Evolutionary conservation across 129 eudicot species (phyloP), one percentile per base, ranked within the genome.

Genomic region (Centella asiatica): DNA sequence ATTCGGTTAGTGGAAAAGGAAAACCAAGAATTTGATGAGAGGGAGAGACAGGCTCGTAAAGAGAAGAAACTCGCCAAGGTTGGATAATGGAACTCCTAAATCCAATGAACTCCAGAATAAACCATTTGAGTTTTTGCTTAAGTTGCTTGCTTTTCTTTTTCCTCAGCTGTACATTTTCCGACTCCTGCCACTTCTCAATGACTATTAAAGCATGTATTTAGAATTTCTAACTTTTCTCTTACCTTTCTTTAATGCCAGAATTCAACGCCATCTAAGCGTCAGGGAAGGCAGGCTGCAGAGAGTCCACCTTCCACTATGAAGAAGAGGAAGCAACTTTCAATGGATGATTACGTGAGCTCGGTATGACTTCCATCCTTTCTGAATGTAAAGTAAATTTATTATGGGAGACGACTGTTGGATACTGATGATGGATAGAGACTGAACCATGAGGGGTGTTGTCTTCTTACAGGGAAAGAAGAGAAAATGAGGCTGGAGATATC

Each of bases 21-120:
- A 67, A 93, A 93, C 75, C 99, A 93, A 74, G 99, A 93, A 57
- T 82, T 70, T 75, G 99, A 93, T 62, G 99, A 87, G 82, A 82
- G 95, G 74, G 99, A 87, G 79, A 87, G 99, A 52, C 96, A 84
- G 71, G 99, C 99, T 37, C 99, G 99, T 60, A 93, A 85, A 76
- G 99, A 93, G 70, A 93, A 87, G 78, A 93, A 93, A 72, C 86
- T 81, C 65, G 90, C 98, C 24, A 87, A 87, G 99, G 85, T 78
- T 74, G 3, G n/a, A 56, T 31, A 9, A 18, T 40, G 8, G 15
- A 33, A 29, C 37, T 40, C 39, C 42, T 6, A 31, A 6, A 15
- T 28, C 6, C 26, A 4, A 53, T 5, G 19, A 29, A 25, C 5
- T 2, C 12, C 42, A 37, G n/a, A n/a, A n/a, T n/a, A n/a, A n/a